Base-by-base conservation (phyloP, 23 red algal species). In the Gracilaria gracilis region DNA sequence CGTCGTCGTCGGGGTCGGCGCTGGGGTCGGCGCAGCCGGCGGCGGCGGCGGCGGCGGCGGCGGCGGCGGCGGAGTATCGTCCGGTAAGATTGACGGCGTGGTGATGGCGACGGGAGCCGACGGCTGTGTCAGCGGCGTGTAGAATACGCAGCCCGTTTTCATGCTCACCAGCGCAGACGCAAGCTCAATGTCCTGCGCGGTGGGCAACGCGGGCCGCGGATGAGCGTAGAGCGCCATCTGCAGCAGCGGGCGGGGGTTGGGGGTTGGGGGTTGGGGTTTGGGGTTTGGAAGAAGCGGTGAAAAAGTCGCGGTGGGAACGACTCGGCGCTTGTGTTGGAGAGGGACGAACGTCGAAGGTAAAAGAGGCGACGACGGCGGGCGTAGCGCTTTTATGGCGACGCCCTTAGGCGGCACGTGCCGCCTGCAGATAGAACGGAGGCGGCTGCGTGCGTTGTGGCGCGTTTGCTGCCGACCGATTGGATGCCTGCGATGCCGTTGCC, bases 141-240 rank as follows among this genome's bases (percentile, higher is more conserved):
- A 24, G 9, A 12, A 28, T 2, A 33, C 21, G 20, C 5, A 37
- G 39, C 72, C 72, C 31, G 17, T 31, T 20, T 77, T 77, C 87
- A 90, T 90, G 76, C 76, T 90, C 34, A 90, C 74, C 33, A 90
- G 87, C 12, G 87, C 87, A 23, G 87, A 90, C 20, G 74, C 87
- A 3, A 90, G 75, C 71, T 90, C 87, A 11, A 90, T 49, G 76
- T 90, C 87, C 74, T 90, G 87, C 57, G 87, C 73, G 64, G 87
- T 50, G 87, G 79, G 79, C 72, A 77, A 42, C 72, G 72, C 72
- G 72, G 72, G 27, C 42, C 38, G 72, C 31, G 72, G 72, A 34
- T n/a, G 72, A 0, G 23, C 72, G 72, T 29, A 77, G 13, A 77
- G 72, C 20, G 72, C 72, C 72, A 77, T 77, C 72, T 40, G 42